A percentile compares a stretch with the other conserved stretches of the same genome.
phyloP scores from a whole-genome alignment of 73 alveolate species.

The Uronychia setigera region DNA sequence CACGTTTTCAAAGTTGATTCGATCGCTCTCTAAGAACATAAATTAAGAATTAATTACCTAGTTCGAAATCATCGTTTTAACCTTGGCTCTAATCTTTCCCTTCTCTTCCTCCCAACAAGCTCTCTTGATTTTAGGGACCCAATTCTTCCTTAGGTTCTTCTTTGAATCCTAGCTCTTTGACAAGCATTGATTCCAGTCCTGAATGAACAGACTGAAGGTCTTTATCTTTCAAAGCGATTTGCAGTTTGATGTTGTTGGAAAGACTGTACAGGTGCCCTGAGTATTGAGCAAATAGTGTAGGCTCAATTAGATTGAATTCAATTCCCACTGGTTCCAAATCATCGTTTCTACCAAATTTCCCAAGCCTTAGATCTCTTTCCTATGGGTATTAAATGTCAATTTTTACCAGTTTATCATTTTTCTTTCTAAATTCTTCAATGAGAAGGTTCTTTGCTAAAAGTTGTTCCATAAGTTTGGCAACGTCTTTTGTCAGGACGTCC shows the following conservation, averaged over 20 bases:
- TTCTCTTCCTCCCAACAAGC: too few species aligned
- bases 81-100: too few species aligned
- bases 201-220: constrained; percentile 22
- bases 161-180: constrained; percentile 10
- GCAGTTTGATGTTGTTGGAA: constrained; percentile 32
- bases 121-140: too few species aligned
- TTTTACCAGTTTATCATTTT: not conserved
- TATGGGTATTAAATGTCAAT: constrained; percentile 7
- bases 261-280: constrained; percentile 27
- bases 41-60: not conserved
- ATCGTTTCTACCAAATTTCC: constrained; percentile 5
- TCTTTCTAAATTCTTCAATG: constrained; percentile 4
- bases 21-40: not conserved
- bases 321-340: constrained; percentile 40
- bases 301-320: constrained; percentile 15
- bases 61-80: not conserved
- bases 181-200: constrained; percentile 21
- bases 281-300: constrained; percentile 17
- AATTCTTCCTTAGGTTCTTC: not conserved
- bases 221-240: constrained; percentile 22
- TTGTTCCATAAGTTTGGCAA: not conserved
- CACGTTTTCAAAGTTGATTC: not conserved
- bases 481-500: not conserved
- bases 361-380: constrained; percentile 22
- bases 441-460: not conserved